A percentile compares a stretch with the other conserved stretches of the same genome.
phyloP scores from a whole-genome alignment of 805 yeast genomes.

The Saccharomycopsis babjevae region DNA sequence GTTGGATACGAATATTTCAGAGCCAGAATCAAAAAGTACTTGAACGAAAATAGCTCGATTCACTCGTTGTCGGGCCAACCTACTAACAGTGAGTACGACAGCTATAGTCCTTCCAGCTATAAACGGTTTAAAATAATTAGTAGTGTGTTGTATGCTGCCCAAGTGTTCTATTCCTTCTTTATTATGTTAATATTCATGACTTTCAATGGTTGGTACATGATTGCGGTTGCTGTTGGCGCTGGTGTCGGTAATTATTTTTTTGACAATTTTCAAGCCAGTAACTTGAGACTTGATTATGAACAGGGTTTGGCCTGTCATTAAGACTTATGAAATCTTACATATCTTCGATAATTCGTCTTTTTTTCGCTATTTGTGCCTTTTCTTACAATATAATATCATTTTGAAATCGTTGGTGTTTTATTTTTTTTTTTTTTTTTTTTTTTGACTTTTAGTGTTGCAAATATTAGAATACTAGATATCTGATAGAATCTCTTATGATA shows the following conservation, averaged over 20 bases:
- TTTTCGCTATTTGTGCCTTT: too few relatives aligned
- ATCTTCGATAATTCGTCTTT: too few relatives aligned
- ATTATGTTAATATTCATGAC: constrained; percentile 81
- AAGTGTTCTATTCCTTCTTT: constrained; percentile 60
- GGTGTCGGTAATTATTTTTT: constrained; percentile 56
- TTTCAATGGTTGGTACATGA: constrained; percentile 77
- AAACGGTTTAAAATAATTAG: not conserved
- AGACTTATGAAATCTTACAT: too few relatives aligned
- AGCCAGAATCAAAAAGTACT: constrained; percentile 6
- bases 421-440: too few relatives aligned
- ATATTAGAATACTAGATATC: too few relatives aligned
- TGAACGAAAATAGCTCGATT: not conserved
- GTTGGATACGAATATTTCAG: constrained; percentile 56
- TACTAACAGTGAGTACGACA: not conserved
- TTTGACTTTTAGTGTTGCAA: too few relatives aligned
- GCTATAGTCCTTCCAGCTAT: not conserved
- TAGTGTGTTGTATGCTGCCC: constrained; percentile 40
- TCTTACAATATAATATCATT: too few relatives aligned
- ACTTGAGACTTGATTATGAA: not conserved
- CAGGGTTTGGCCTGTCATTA: not conserved
- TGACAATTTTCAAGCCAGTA: constrained; percentile 25
- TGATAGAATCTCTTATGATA: too few relatives aligned
- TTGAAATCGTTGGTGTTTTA: too few relatives aligned
- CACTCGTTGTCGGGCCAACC: not conserved
- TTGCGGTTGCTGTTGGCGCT: constrained; percentile 65